Evolutionary conservation across 2,329 filamentous ascomycete genomes (phyloP), one percentile per base, ranked within the genome.

Genomic region (Ceratocystis huliohia): DNA sequence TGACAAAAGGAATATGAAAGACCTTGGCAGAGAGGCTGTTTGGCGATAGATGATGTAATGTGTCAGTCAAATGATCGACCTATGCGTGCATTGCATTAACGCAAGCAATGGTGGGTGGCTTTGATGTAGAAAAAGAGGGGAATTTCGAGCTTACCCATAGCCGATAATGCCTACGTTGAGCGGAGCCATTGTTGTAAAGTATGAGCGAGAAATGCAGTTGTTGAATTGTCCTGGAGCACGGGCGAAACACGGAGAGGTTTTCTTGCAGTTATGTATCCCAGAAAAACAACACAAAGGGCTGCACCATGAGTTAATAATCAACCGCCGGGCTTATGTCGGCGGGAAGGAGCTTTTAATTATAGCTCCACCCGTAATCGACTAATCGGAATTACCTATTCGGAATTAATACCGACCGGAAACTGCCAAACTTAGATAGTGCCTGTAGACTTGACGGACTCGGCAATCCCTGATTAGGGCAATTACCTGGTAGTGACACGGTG

Each of bases 1-100:
- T 66, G 75, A 94, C 82, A 76, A 91, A 88, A 69, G 89, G 89
- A 73, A 93, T 91, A 75, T 94, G 89, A 77, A 93, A 94, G 76
- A 88, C 80, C 73, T 91, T 92, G 75, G 89, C 89, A 1, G 82
- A 84, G 64, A 82, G 72, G 73, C 82, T 83, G 37, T 66, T 44
- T 48, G 30, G 28, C 15, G 17, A 28, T 2, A 17, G 45, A 64
- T 50, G 56, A 59, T 59, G 56, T 59, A 28, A 37, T 59, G 25
- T 59, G 56, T 59, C 30, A 59, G 56, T 59, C 8, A 20, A 22
- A 41, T 15, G 37, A 41, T 41, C 37, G 37, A 41, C 37, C 10
- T 3, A 50, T 50, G 46, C 46, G 53, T 59, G 56, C 30, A 59
- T 10, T 59, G 56, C 56, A 59, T 59, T 37, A 30, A 53, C 48